Evolutionary conservation across 2,329 filamentous ascomycete species (phyloP).

Genomic region (Claviceps africana): DNA sequence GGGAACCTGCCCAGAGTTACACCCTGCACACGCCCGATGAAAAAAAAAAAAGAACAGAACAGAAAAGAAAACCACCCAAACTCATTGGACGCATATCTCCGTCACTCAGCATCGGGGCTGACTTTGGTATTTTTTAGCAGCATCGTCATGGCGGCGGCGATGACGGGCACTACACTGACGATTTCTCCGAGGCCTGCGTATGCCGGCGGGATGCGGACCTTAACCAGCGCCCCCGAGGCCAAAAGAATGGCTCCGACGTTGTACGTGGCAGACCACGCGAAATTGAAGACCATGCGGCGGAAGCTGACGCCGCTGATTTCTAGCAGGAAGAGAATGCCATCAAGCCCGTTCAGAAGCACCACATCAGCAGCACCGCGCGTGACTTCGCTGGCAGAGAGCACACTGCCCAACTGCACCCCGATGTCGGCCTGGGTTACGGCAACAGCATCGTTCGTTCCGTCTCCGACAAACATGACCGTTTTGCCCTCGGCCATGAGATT

Average conservation of each 20-base stretch:
- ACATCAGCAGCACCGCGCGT: conserved; percentile 42
- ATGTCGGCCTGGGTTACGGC: conserved; percentile 46
- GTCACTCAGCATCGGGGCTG: neutral
- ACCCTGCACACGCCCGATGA: neutral
- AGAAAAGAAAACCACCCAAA: too few relatives aligned
- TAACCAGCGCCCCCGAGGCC: conserved; percentile 43
- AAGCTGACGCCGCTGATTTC: conserved; percentile 26
- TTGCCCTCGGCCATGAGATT: conserved; percentile 18
- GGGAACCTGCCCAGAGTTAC: neutral
- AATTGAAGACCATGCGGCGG: conserved; percentile 43
- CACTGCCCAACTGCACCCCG: conserved; percentile 43
- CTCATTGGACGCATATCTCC: too few relatives aligned
- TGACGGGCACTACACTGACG: conserved; percentile 49
- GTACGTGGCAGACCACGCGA: conserved; percentile 47
- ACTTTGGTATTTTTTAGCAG: conserved; percentile 10
- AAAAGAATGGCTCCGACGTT: conserved; percentile 48
- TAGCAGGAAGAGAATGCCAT: conserved; percentile 36
- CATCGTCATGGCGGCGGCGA: conserved; percentile 23
- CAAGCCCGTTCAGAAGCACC: conserved; percentile 38
- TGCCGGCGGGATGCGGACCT: conserved; percentile 32
- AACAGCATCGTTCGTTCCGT: conserved; percentile 51
- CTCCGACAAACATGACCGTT: conserved; percentile 43
- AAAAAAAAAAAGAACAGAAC: too few relatives aligned
- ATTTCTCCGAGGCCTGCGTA: conserved; percentile 50
- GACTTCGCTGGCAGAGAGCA: conserved; percentile 32